Conservation (phyloP, 192 early-diverging fungal genomes). For the Lobosporangium transversale region DNA sequence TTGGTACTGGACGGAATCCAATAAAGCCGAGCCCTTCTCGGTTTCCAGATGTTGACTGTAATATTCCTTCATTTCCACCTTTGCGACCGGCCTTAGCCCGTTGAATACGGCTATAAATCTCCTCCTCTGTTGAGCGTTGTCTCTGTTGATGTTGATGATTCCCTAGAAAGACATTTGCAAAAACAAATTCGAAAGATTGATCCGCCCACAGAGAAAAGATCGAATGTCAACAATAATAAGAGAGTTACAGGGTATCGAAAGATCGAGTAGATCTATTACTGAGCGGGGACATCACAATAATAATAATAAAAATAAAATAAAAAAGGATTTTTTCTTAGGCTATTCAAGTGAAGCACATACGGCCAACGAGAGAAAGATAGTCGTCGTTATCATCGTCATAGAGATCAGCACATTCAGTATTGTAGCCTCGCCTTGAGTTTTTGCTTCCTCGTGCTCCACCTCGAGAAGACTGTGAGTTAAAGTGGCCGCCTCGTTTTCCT, state of each 20-base stretch:
- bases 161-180: conserved; percentile 10
- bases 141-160: conserved; percentile 26
- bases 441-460: conserved; percentile 21
- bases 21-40: too few species aligned
- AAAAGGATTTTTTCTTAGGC: too few species aligned
- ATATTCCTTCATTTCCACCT: neutral
- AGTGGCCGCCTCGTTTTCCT: conserved; percentile 26
- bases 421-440: neutral
- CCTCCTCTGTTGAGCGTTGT: conserved; percentile 24
- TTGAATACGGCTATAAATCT: conserved; percentile 27
- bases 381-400: conserved; percentile 38
- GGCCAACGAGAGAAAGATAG: conserved; percentile 21
- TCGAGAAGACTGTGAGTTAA: neutral
- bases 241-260: too few species aligned
- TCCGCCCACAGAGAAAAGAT: too few species aligned
- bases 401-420: conserved; percentile 13
- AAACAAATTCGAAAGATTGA: neutral
- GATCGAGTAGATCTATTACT: too few species aligned
- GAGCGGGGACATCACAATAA: too few species aligned
- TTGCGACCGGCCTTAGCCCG: conserved; percentile 18
- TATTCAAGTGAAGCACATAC: too few species aligned
- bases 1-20: conserved; percentile 17
- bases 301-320: neutral
- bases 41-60: neutral
- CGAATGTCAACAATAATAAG: too few species aligned